Percentiles rank a stretch among this genome's conserved stretches.
Conservation (phyloP, 805 yeast genomes). For the Diddensiella santjacobensis region DNA sequence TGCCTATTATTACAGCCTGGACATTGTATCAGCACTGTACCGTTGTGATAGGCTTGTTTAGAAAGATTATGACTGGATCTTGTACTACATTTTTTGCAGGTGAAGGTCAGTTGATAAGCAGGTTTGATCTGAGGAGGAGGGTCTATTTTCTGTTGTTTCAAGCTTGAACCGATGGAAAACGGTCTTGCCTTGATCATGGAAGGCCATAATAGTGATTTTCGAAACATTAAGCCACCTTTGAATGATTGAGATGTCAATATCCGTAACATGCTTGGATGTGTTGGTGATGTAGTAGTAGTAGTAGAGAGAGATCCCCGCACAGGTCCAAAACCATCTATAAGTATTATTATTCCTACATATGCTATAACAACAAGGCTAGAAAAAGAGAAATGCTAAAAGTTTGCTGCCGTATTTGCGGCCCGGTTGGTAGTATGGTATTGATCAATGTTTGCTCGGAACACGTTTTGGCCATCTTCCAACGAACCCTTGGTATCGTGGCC, state of each 20-base stretch:
- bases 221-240: no score
- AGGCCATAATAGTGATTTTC: no score
- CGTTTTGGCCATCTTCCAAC: slow-evolving; percentile 29
- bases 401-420: slow-evolving; percentile 31
- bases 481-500: slow-evolving; percentile 25
- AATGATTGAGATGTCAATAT: no score
- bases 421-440: slow-evolving; percentile 33
- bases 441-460: slow-evolving; percentile 36
- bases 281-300: not conserved
- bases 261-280: no score
- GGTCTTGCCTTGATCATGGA: no score
- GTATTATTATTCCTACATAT: not conserved
- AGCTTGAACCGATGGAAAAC: not conserved
- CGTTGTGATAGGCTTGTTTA: slow-evolving; percentile 83
- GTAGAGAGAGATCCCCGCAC: not conserved
- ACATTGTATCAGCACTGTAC: slow-evolving; percentile 85
- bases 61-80: slow-evolving; percentile 88
- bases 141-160: no score
- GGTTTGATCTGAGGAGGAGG: slow-evolving; percentile 43
- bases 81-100: slow-evolving; percentile 81
- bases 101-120: slow-evolving; percentile 80
- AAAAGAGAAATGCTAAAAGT: slow-evolving; percentile 25
- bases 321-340: not conserved
- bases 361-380: not conserved
- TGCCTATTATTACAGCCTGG: slow-evolving; percentile 89